phyloP scores from a whole-genome alignment of 2,329 filamentous ascomycete species.

The Trichoderma atrobrunneum region DNA sequence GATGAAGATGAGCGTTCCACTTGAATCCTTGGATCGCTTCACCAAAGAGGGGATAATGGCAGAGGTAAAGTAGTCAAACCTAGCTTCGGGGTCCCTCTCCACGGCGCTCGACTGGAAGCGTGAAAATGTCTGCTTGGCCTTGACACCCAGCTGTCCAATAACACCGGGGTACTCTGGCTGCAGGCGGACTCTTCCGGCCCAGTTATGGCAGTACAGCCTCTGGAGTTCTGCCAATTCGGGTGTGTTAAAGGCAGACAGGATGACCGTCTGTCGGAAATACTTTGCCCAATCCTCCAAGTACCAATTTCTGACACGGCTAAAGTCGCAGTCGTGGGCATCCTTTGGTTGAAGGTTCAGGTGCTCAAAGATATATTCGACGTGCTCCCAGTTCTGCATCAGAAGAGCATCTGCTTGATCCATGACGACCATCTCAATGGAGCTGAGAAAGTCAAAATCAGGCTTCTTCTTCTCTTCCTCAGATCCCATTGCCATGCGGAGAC shows the following conservation, averaged over 20 bases:
- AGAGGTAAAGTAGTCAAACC: constrained; percentile 88
- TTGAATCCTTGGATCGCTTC: constrained; percentile 61
- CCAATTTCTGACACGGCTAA: constrained; percentile 84
- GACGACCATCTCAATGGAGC: constrained; percentile 86
- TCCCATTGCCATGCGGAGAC: constrained; percentile 85
- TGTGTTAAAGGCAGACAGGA: constrained; percentile 79
- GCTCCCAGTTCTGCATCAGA: constrained; percentile 98
- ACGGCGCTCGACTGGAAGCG: constrained; percentile 73
- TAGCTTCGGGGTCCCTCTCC: constrained; percentile 74
- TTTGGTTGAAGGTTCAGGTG: constrained; percentile 89
- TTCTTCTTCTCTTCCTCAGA: constrained; percentile 62
- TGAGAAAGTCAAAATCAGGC: constrained; percentile 84
- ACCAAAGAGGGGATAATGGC: constrained; percentile 73
- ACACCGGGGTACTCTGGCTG: constrained; percentile 66
- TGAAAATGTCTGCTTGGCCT: constrained; percentile 83
- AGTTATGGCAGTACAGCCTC: constrained; percentile 73
- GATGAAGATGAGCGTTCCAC: constrained; percentile 81
- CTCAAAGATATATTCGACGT: constrained; percentile 86
- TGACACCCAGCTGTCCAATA: constrained; percentile 69
- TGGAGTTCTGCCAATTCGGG: constrained; percentile 83
- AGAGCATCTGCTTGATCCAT: constrained; percentile 91
- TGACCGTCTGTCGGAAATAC: constrained; percentile 79
- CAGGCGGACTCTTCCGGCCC: constrained; percentile 74
- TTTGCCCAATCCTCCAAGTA: constrained; percentile 86
- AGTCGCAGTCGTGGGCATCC: constrained; percentile 89